Evolutionary conservation across 192 early-diverging fungal species (phyloP).

Genomic region (Geosiphon pyriformis): DNA sequence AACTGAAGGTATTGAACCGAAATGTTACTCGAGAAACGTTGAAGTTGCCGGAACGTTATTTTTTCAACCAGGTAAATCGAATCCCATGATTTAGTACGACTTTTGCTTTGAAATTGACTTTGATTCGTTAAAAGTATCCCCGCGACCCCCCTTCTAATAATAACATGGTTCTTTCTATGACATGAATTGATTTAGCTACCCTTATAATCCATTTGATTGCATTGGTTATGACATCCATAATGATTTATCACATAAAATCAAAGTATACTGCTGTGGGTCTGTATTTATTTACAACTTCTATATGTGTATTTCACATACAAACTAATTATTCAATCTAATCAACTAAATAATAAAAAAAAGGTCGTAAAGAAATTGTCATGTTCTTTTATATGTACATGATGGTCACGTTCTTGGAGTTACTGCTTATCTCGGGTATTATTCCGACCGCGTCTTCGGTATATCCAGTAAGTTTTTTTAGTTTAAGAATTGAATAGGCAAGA

Average conservation of each 20-base stretch:
- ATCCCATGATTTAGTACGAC: not conserved
- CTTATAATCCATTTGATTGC: slow-evolving; percentile 91
- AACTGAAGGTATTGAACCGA: slow-evolving; percentile 72
- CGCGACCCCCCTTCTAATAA: too few relatives aligned
- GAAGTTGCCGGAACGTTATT: slow-evolving; percentile 77
- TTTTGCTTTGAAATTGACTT: not conserved
- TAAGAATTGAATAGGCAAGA: too few relatives aligned
- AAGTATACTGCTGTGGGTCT: slow-evolving; percentile 98
- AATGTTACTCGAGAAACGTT: slow-evolving; percentile 95
- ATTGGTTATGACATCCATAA: slow-evolving; percentile 92
- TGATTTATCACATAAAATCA: slow-evolving; percentile 96
- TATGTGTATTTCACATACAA: too few relatives aligned
- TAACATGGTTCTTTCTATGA: too few relatives aligned
- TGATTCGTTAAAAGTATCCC: too few relatives aligned
- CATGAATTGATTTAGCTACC: too few relatives aligned
- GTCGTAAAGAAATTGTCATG: slow-evolving; percentile 97
- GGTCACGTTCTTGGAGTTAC: slow-evolving; percentile 80
- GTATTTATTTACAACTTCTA: slow-evolving; percentile 22
- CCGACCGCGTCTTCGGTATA: slow-evolving; percentile 74
- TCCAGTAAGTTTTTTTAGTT: slow-evolving; percentile 39
- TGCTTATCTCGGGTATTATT: slow-evolving; percentile 90
- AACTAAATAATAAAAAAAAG: too few relatives aligned
- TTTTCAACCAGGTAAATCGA: slow-evolving; percentile 81
- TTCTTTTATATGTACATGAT: slow-evolving; percentile 96
- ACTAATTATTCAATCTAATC: too few relatives aligned